Conservation (phyloP, 805 yeast species). For the Babjeviella inositovora region DNA sequence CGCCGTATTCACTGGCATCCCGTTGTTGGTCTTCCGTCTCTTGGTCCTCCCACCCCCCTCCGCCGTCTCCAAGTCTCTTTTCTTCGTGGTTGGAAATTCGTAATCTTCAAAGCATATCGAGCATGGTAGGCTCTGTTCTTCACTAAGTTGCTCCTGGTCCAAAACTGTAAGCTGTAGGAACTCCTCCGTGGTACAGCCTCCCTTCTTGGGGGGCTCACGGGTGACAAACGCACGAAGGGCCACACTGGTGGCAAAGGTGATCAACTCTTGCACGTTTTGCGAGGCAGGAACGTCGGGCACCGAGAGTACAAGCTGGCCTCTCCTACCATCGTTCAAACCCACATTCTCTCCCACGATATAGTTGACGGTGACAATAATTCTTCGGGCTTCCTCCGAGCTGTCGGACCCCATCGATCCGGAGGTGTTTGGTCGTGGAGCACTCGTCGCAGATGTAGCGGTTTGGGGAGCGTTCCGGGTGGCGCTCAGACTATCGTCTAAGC, state of each 20-base stretch:
- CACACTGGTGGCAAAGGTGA: slow-evolving; percentile 52
- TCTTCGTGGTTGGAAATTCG: slow-evolving; percentile 8
- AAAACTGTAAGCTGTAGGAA: slow-evolving; percentile 33
- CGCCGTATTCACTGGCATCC: slow-evolving; percentile 1
- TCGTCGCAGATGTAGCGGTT: slow-evolving; percentile 13
- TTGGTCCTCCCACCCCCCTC: slow-evolving; percentile 2
- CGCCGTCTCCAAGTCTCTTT: slow-evolving; percentile 2
- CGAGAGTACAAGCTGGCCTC: slow-evolving; percentile 46
- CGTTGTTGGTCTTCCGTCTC: slow-evolving; percentile 2
- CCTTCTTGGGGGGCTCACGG: slow-evolving; percentile 25
- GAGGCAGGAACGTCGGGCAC: slow-evolving; percentile 54
- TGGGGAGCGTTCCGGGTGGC: neutral
- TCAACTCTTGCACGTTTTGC: slow-evolving; percentile 40
- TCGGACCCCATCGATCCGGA: slow-evolving; percentile 7
- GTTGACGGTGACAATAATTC: slow-evolving; percentile 7
- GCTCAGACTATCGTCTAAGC: neutral
- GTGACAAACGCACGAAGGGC: slow-evolving; percentile 52
- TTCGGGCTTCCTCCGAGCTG: slow-evolving; percentile 2
- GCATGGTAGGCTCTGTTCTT: slow-evolving; percentile 29
- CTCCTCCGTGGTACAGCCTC: slow-evolving; percentile 34
- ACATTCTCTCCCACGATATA: slow-evolving; percentile 2
- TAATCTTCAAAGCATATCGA: slow-evolving; percentile 51
- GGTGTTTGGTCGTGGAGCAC: slow-evolving; percentile 20
- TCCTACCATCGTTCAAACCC: slow-evolving; percentile 16
- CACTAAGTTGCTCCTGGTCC: slow-evolving; percentile 11